These are phyloP conservation scores for Phytophthora colocasiae DNA, from an alignment of 352 stramenopile genomes.

Conservation along the genomic window DNA sequence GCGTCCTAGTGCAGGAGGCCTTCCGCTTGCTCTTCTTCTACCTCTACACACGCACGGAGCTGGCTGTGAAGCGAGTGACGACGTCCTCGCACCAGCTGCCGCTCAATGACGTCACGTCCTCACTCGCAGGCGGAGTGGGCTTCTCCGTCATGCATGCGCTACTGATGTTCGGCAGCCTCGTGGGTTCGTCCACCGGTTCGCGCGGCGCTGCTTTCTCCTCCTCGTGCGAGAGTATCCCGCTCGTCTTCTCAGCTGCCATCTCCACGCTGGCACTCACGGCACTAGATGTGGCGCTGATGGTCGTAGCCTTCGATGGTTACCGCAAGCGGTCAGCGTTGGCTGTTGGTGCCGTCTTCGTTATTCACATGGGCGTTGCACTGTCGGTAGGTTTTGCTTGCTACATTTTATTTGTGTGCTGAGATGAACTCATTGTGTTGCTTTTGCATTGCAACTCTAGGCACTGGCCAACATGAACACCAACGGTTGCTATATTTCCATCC, in stretches of 20 bases:
- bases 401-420: no score
- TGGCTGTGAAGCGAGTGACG: conserved; percentile 77
- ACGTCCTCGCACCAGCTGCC: conserved; percentile 80
- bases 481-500: conserved; percentile 80
- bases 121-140: conserved; percentile 77
- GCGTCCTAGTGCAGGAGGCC: conserved; percentile 74
- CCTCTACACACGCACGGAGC: conserved; percentile 80
- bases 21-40: conserved; percentile 79
- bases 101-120: conserved; percentile 87
- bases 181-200: conserved; percentile 69
- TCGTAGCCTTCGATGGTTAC: conserved; percentile 85
- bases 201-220: conserved; percentile 77
- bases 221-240: conserved; percentile 75
- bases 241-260: conserved; percentile 73
- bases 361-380: conserved; percentile 79
- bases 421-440: not conserved
- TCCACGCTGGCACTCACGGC: conserved; percentile 80
- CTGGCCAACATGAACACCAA: conserved; percentile 82
- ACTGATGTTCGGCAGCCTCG: conserved; percentile 86
- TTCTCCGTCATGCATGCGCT: conserved; percentile 86
- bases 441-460: conserved; percentile 31
- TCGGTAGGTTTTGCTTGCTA: conserved; percentile 49
- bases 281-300: conserved; percentile 83
- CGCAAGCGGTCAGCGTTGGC: conserved; percentile 60
- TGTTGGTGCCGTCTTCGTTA: conserved; percentile 61